A percentile compares a stretch with the other conserved stretches of the same genome.
Evolutionary conservation across 805 yeast genomes (phyloP).

Genomic region (Cyberlindnera maritima): DNA sequence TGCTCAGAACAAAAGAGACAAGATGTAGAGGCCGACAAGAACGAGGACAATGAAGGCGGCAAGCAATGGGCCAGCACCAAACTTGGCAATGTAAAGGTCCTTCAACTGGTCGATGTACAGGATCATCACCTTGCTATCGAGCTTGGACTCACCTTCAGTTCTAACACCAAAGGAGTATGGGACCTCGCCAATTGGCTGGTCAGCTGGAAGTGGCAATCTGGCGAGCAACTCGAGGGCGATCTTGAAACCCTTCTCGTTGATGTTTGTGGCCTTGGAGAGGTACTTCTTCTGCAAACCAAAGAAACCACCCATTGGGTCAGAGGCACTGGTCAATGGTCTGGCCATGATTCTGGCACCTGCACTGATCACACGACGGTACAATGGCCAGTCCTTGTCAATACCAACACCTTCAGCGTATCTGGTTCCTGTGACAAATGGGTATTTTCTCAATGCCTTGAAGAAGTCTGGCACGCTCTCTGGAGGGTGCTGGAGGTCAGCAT

Average conservation of each 20-base stretch:
- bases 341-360: constrained; percentile 49
- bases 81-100: constrained; percentile 45
- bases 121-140: constrained; percentile 46
- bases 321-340: constrained; percentile 47
- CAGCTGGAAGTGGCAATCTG: constrained; percentile 41
- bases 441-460: constrained; percentile 37
- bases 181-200: constrained; percentile 40
- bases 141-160: constrained; percentile 51
- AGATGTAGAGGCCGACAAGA: constrained; percentile 29
- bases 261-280: constrained; percentile 33
- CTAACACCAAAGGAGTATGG: constrained; percentile 53
- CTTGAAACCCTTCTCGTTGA: constrained; percentile 45
- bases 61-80: constrained; percentile 38
- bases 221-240: constrained; percentile 48
- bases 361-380: constrained; percentile 47
- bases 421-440: constrained; percentile 48
- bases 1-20: no score
- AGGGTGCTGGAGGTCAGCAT: constrained; percentile 53
- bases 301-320: constrained; percentile 54
- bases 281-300: constrained; percentile 48
- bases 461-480: constrained; percentile 49
- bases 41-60: constrained; percentile 31
- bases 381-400: constrained; percentile 52
- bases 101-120: constrained; percentile 45
- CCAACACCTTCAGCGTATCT: constrained; percentile 55